Base-by-base conservation (phyloP, 2,329 filamentous ascomycete genomes). In the Elsinoe necatrix region DNA sequence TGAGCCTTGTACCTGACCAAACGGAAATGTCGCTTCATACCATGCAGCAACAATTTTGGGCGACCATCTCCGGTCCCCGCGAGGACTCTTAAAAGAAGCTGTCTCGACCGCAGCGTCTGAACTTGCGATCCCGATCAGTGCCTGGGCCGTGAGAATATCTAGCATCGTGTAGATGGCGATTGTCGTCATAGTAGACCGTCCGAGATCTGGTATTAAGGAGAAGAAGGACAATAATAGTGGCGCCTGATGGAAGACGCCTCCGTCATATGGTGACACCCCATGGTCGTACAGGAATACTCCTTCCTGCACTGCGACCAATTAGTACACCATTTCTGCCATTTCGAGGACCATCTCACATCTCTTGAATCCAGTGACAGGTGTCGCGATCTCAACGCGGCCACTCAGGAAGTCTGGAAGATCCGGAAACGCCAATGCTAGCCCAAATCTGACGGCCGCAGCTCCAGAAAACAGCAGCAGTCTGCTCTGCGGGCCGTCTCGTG, bases 291-390 rank as follows among this genome's bases (percentile, higher is more conserved):
- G 82, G 67, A 95, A 98, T 58, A 98, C 76, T 18, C 93, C 93
- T 74, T 98, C 93, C 78, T 97, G 92, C 56, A 97, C 89, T 95
- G 64, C n/a, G 14, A 27, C 3, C 31, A 61, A 6, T 16, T 7
- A 54, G 45, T 16, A 34, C 12, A 35, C 54, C 18, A 34, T 54
- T 27, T 34, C 57, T 16, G 25, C 55, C 29, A 29, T 9, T 29
- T 29, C 4, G 27, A 29, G 27, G 27, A 29, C 4, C 27, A 4
- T 29, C 86, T 72, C 79, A 95, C 91, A 77, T 82, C 93, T 83
- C 77, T 97, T 97, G 81, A 96, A 98, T 80, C 92, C 95, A 65
- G 89, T 96, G 47, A 97, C 87, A 37, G 93, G 92, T 20, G 93
- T 98, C 43, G 93, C 96, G 66, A 98, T 86, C 77, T 98, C 93